phyloP scores from a whole-genome alignment of 371 early-diverging fungal genomes.

The Massospora cicadina region DNA sequence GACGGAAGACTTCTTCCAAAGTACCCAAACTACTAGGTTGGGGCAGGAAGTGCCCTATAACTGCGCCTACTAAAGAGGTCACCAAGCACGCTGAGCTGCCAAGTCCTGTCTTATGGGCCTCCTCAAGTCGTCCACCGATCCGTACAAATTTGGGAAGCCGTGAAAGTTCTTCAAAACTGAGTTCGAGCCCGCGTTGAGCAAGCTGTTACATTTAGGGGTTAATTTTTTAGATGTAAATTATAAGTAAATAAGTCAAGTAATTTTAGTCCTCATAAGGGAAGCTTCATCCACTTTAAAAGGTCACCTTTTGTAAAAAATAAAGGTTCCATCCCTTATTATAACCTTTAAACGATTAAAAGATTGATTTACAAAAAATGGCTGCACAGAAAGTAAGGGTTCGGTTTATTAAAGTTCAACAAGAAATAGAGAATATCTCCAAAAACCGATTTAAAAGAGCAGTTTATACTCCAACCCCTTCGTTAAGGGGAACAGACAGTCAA shows the following conservation, averaged over 20 bases:
- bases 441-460: no score
- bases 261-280: no score
- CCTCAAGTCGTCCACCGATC: slow-evolving; percentile 41
- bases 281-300: no score
- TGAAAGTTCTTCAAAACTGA: background rate
- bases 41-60: slow-evolving; percentile 44
- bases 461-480: no score
- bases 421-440: no score
- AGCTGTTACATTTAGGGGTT: no score
- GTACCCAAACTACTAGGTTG: slow-evolving; percentile 18
- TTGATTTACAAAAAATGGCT: background rate
- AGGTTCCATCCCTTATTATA: background rate
- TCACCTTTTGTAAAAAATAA: no score
- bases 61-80: slow-evolving; percentile 64
- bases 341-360: background rate
- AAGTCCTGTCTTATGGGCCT: slow-evolving; percentile 87
- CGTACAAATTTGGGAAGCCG: slow-evolving; percentile 25
- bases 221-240: no score
- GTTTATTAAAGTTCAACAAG: no score
- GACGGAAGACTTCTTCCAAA: slow-evolving; percentile 45
- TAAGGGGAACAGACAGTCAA: no score
- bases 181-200: background rate
- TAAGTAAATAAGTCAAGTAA: no score
- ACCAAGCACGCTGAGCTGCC: slow-evolving; percentile 90
- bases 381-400: no score